Evolutionary conservation across 2,329 filamentous ascomycete species (phyloP).

Genomic region (Pyrenophora graminea): DNA sequence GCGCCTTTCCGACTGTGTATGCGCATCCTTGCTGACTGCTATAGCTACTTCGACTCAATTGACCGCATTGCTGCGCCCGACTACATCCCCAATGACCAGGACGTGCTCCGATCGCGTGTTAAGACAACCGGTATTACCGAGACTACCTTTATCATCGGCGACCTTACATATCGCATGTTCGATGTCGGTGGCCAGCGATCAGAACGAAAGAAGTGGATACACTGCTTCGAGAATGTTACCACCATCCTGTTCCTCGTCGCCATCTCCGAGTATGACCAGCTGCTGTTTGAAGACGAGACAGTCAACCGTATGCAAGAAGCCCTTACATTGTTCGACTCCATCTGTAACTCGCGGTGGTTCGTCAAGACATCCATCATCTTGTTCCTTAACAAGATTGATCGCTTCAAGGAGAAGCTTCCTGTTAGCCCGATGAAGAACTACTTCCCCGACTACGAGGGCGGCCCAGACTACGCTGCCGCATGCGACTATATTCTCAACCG

Average conservation of each 20-base stretch:
- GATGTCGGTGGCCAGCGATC: slow-evolving; percentile 91
- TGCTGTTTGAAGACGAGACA: slow-evolving; percentile 94
- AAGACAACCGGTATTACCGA: slow-evolving; percentile 98
- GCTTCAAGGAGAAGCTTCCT: slow-evolving; percentile 75
- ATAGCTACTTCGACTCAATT: slow-evolving; percentile 93
- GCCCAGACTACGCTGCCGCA: slow-evolving; percentile 90
- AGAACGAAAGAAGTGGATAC: slow-evolving; percentile 96
- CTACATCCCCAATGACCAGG: slow-evolving; percentile 94
- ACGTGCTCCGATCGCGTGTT: slow-evolving; percentile 92
- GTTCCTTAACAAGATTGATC: slow-evolving; percentile 76
- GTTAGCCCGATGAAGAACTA: slow-evolving; percentile 77
- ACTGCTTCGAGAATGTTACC: slow-evolving; percentile 91
- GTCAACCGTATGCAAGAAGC: slow-evolving; percentile 76
- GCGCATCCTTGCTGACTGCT: slow-evolving; percentile 20
- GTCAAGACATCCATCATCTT: slow-evolving; percentile 74
- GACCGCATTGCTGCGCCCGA: slow-evolving; percentile 87
- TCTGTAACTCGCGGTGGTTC: slow-evolving; percentile 74
- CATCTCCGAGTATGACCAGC: slow-evolving; percentile 95
- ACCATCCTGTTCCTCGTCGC: slow-evolving; percentile 96
- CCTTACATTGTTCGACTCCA: slow-evolving; percentile 71
- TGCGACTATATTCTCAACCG: slow-evolving; percentile 99
- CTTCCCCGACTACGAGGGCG: slow-evolving; percentile 79
- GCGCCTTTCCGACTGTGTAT: slow-evolving; percentile 45
- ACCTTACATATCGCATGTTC: slow-evolving; percentile 96
- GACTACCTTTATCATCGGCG: slow-evolving; percentile 92